Base-by-base conservation (phyloP, 1,284 basidiomycete genomes). In the Coniophora puteana region DNA sequence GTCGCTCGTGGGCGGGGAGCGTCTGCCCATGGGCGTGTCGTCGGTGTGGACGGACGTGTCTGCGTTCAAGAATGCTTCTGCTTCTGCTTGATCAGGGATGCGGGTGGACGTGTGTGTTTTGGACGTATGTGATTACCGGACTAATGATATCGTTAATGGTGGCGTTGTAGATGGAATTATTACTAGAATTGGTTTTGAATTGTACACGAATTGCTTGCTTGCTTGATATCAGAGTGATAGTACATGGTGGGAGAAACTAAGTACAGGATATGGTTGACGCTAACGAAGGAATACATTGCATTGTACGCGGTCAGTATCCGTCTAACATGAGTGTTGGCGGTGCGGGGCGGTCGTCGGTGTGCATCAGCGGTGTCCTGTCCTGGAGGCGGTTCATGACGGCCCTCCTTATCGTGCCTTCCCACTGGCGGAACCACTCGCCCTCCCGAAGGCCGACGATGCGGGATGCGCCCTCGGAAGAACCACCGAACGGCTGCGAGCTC, bases 341-440 rank as follows among this genome's bases (percentile, higher is more conserved):
- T 4, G 31, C 29, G 8, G 42, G 38, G 20, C 32, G 38, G 23
- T 32, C 44, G 40, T 62, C 52, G 10, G 41, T 44, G n/a, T 31
- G 24, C 18, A 49, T 47, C 40, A 69, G 47, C 6, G 64, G 58
- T 8, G 54, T 51, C 23, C 44, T 41, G 7, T 51, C 49, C 39
- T 49, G 54, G 40, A 68, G 27, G 21, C 58, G 53, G 34, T 57
- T 64, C 13, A 65, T 47, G 5, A 81, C 76, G 1, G 71, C 77
- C 40, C 71, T 69, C 42, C 62, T 63, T 38, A 91, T 87, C 3
- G 76, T 70, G 26, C 69, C 69, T 51, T 89, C 82, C 86, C 88
- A 90, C 38, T 69, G 68, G 54, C 72, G 72, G 60, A 88, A 85
- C 86, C 86, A 91, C 48, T 82, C 74, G 5, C 80, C 83, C 60